Evolutionary conservation across 371 early-diverging fungal genomes (phyloP).

Genomic region (Choanephora cucurbitarum): DNA sequence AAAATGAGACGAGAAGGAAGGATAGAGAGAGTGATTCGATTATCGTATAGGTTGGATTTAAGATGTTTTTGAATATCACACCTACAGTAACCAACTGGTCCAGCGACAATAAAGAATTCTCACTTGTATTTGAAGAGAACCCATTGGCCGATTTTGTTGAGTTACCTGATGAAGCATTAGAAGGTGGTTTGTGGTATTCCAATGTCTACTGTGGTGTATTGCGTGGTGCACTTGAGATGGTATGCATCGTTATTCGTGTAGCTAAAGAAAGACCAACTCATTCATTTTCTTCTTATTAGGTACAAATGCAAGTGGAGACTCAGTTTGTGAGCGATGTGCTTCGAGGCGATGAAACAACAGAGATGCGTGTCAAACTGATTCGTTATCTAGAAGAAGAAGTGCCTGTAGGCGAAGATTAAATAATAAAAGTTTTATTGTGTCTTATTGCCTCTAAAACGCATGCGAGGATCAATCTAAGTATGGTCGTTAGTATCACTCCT

Average conservation of each 20-base stretch:
- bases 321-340: slow-evolving; percentile 84
- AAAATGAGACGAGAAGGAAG: not conserved
- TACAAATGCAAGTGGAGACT: slow-evolving; percentile 90
- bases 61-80: slow-evolving; percentile 90
- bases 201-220: slow-evolving; percentile 94
- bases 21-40: not conserved
- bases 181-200: slow-evolving; percentile 91
- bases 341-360: slow-evolving; percentile 88
- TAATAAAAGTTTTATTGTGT: slow-evolving; percentile 29
- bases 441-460: slow-evolving; percentile 53
- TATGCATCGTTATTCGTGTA: too few relatives aligned
- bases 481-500: too few relatives aligned
- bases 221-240: slow-evolving; percentile 96
- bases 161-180: slow-evolving; percentile 76
- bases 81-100: slow-evolving; percentile 85
- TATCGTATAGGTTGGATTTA: slow-evolving; percentile 84
- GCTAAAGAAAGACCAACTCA: too few relatives aligned
- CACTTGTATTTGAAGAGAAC: slow-evolving; percentile 91
- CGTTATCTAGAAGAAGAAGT: slow-evolving; percentile 94
- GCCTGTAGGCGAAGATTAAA: slow-evolving; percentile 89
- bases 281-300: too few relatives aligned
- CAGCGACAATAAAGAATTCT: slow-evolving; percentile 84
- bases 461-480: slow-evolving; percentile 50
- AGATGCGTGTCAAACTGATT: slow-evolving; percentile 87
- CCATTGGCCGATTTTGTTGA: slow-evolving; percentile 93